Percentiles rank a stretch among this genome's conserved stretches.
Conservation (phyloP, 2,329 filamentous ascomycete species). For the Ilyonectria destructans region DNA sequence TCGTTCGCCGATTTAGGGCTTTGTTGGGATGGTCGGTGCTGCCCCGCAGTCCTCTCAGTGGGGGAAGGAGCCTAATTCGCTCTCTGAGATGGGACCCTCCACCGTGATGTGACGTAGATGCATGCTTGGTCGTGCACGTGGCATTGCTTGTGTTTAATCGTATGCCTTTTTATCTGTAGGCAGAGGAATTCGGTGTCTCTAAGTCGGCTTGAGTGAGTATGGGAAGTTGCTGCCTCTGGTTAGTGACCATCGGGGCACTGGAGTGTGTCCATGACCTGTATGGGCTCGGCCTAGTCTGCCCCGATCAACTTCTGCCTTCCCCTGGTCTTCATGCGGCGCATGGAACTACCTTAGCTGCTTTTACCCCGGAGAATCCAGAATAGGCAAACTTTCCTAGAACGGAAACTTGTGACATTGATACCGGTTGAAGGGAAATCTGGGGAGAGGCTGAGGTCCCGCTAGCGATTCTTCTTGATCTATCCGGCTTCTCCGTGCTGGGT, state of each 20-base stretch:
- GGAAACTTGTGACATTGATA: constrained; percentile 5
- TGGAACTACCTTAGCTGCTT: background rate
- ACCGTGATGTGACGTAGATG: constrained; percentile 13
- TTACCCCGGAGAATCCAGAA: constrained; percentile 21
- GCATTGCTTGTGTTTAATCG: no score
- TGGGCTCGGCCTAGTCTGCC: background rate
- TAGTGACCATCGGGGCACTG: no score
- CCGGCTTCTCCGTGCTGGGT: no score
- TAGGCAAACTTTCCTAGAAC: constrained; percentile 26
- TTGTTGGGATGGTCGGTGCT: background rate
- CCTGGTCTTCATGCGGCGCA: background rate
- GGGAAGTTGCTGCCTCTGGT: no score
- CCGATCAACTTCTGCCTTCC: background rate
- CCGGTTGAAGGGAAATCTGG: constrained; percentile 21
- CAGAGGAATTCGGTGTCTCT: no score
- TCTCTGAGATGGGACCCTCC: background rate
- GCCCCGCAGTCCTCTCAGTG: constrained; percentile 18
- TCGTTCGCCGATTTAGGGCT: constrained; percentile 2
- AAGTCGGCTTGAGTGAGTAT: no score
- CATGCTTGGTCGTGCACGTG: background rate
- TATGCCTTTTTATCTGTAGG: no score
- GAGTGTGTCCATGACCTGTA: no score
- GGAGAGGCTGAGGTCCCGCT: constrained; percentile 10
- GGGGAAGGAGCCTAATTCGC: background rate
- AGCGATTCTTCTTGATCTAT: background rate